phyloP scores from a whole-genome alignment of 306 rosid genomes.

The Vigna reflexopilosa region DNA sequence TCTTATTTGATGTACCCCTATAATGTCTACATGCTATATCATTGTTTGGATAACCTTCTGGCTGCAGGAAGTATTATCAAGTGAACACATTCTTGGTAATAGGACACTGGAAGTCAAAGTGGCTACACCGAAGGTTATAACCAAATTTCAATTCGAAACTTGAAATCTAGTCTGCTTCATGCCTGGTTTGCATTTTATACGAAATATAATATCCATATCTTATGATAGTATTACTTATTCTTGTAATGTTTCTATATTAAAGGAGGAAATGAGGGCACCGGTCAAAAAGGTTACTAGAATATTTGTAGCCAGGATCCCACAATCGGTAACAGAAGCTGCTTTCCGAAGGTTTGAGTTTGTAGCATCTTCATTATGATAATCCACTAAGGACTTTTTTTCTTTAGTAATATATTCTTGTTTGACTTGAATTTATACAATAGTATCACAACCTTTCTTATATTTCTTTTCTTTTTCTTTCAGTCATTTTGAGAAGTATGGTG shows the following conservation, averaged over 20 bases:
- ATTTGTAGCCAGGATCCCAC: conserved; percentile 95
- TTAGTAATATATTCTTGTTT: neutral
- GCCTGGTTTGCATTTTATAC: conserved; percentile 14
- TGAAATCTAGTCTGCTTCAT: conserved; percentile 18
- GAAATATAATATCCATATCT: neutral
- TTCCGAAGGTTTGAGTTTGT: conserved; percentile 73
- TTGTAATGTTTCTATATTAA: conserved; percentile 45
- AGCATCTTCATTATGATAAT: conserved; percentile 18
- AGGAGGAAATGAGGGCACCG: conserved; percentile 99
- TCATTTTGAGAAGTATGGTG: conserved; percentile 98
- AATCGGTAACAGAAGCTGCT: conserved; percentile 80
- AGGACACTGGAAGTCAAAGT: conserved; percentile 96
- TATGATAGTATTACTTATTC: conserved; percentile 34
- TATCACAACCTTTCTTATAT: neutral
- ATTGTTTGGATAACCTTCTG: conserved; percentile 26
- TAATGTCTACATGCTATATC: conserved; percentile 11
- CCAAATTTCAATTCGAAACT: conserved; percentile 11
- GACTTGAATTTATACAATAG: neutral
- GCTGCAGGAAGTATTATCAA: conserved; percentile 72
- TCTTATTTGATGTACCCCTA: neutral
- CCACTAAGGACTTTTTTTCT: neutral
- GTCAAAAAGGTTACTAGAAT: conserved; percentile 87
- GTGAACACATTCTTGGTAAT: conserved; percentile 89
- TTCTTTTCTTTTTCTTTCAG: conserved; percentile 54
- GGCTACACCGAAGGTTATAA: conserved; percentile 92